These are phyloP conservation scores for Fragilaria crotonensis DNA, from an alignment of 108 stramenopile genomes.

Conservation along the genomic window DNA sequence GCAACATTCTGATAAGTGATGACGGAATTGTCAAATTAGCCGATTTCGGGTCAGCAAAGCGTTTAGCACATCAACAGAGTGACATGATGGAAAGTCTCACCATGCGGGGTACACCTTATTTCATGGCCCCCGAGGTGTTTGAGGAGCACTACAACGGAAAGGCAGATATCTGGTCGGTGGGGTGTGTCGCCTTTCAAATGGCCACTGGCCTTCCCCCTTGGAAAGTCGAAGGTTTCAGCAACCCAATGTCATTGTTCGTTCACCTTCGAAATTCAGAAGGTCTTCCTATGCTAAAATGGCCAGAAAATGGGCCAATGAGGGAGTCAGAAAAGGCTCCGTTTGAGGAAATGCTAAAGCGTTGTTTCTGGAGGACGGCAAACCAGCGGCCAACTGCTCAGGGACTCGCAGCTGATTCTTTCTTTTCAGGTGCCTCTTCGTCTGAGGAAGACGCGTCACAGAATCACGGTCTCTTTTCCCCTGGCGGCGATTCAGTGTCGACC, in stretches of 20 bases:
- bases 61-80: slow-evolving; percentile 29
- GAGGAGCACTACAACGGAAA: slow-evolving; percentile 78
- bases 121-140: slow-evolving; percentile 94
- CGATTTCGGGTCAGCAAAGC: slow-evolving; percentile 89
- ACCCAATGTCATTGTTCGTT: slow-evolving; percentile 85
- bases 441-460: slow-evolving; percentile 21
- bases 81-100: slow-evolving; percentile 72
- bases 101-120: slow-evolving; percentile 87
- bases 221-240: slow-evolving; percentile 86
- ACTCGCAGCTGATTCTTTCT: slow-evolving; percentile 36
- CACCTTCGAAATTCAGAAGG: slow-evolving; percentile 51
- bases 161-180: slow-evolving; percentile 89
- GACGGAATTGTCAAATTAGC: slow-evolving; percentile 88
- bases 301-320: slow-evolving; percentile 1
- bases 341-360: slow-evolving; percentile 35
- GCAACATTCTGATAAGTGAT: slow-evolving; percentile 92
- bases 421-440: slow-evolving; percentile 9
- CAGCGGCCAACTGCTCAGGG: slow-evolving; percentile 47
- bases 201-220: slow-evolving; percentile 79
- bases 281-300: slow-evolving; percentile 44
- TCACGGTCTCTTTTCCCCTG: slow-evolving; percentile 30
- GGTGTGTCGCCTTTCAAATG: slow-evolving; percentile 89
- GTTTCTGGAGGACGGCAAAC: slow-evolving; percentile 65
- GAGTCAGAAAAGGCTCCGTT: slow-evolving; percentile 3
- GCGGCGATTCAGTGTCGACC: neutral